phyloP scores from a whole-genome alignment of 768 basidiomycete species.

The Collybiopsis luxurians region DNA sequence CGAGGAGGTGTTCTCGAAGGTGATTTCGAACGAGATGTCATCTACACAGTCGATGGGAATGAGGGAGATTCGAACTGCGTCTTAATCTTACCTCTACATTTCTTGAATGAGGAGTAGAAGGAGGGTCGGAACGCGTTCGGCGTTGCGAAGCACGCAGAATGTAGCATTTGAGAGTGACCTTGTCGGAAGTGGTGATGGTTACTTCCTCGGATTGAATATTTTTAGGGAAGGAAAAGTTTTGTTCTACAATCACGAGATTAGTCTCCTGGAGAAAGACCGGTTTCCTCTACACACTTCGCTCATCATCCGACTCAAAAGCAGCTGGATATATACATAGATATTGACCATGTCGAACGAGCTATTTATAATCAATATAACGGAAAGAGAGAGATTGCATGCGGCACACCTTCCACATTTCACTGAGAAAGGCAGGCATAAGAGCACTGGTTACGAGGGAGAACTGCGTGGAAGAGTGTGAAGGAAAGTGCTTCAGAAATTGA shows the following conservation, averaged over 20 bases:
- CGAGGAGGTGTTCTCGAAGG: constrained; percentile 29
- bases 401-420: neutral
- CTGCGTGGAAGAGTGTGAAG: too few relatives aligned
- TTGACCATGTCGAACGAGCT: constrained; percentile 1
- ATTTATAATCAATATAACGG: neutral
- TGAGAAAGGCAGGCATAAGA: neutral
- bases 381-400: neutral
- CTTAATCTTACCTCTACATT: neutral
- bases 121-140: neutral
- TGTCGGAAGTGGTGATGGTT: neutral
- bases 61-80: neutral
- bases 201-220: neutral
- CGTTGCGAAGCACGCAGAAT: constrained; percentile 22
- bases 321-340: neutral
- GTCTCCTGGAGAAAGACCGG: too few relatives aligned
- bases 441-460: neutral
- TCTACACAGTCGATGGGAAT: neutral
- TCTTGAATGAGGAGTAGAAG: constrained; percentile 20
- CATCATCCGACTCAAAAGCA: neutral
- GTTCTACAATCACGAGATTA: neutral
- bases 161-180: neutral
- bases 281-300: neutral
- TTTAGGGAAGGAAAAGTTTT: neutral
- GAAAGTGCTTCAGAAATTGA: too few relatives aligned
- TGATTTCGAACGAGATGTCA: neutral